phyloP scores from a whole-genome alignment of 208 protist species.

The Spongospora subterranea region DNA sequence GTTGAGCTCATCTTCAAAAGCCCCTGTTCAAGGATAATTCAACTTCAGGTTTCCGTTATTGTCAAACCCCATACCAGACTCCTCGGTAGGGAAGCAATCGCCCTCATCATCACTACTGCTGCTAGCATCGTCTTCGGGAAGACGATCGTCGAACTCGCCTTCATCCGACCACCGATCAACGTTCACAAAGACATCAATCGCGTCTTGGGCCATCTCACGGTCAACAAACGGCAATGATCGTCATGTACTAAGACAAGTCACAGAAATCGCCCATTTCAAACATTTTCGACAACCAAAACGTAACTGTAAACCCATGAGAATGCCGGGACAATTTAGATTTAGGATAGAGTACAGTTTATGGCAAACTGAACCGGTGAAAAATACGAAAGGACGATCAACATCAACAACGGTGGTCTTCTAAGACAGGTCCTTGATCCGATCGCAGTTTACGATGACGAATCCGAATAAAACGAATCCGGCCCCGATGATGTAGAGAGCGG shows the following conservation, averaged over 20 bases:
- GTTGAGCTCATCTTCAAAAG: no score
- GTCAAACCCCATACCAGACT: neutral
- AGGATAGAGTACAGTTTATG: neutral
- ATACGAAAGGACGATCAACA: neutral
- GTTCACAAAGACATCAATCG: conserved; percentile 39
- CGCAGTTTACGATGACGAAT: neutral
- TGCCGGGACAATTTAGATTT: neutral
- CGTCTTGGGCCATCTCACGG: neutral
- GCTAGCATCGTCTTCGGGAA: neutral
- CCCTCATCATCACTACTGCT: neutral
- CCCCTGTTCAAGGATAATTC: no score
- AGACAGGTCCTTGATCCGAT: neutral
- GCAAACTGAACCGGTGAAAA: neutral
- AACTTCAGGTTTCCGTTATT: no score
- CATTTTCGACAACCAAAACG: no score
- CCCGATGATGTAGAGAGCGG: neutral
- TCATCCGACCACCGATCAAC: neutral
- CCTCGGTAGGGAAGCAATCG: no score
- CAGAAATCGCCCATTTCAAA: no score
- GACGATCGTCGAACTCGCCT: conserved; percentile 26
- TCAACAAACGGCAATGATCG: no score
- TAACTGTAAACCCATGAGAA: no score
- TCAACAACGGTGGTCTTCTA: neutral
- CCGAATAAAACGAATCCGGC: neutral
- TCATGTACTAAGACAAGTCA: no score